Percentiles rank a stretch among this genome's conserved stretches.
phyloP scores from a whole-genome alignment of 148 eudicot species.

The Camellia japonica region DNA sequence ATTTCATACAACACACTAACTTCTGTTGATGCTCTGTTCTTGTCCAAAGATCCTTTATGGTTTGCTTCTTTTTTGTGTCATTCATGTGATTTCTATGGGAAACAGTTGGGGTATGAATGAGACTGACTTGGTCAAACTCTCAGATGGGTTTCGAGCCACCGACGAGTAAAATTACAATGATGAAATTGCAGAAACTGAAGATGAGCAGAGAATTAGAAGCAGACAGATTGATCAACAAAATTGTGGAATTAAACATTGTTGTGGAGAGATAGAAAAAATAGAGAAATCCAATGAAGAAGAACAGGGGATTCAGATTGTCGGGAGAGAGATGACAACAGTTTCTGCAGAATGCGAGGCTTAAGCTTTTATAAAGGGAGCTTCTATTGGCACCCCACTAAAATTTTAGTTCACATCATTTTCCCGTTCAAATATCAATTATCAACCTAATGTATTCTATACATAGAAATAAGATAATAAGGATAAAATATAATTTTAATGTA shows the following conservation, averaged over 20 bases:
- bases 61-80: neutral
- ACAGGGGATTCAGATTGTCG: neutral
- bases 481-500: too few species aligned
- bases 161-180: slow-evolving; percentile 42
- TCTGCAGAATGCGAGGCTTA: neutral
- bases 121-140: neutral
- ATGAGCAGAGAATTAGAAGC: slow-evolving; percentile 31
- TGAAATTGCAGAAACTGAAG: slow-evolving; percentile 50
- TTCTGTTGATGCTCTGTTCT: neutral
- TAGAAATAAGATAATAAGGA: too few species aligned
- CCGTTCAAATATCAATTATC: too few species aligned
- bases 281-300: neutral
- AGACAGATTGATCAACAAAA: slow-evolving; percentile 32
- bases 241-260: slow-evolving; percentile 27
- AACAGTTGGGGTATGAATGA: neutral
- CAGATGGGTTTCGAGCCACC: slow-evolving; percentile 17
- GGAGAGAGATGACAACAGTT: too few species aligned
- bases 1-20: neutral
- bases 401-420: too few species aligned
- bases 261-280: neutral
- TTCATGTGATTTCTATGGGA: neutral
- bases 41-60: neutral
- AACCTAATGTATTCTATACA: too few species aligned
- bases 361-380: too few species aligned
- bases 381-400: too few species aligned